Percentiles rank a stretch among this genome's conserved stretches.
Conservation (phyloP, 805 yeast genomes). For the Clavispora asparagi region DNA sequence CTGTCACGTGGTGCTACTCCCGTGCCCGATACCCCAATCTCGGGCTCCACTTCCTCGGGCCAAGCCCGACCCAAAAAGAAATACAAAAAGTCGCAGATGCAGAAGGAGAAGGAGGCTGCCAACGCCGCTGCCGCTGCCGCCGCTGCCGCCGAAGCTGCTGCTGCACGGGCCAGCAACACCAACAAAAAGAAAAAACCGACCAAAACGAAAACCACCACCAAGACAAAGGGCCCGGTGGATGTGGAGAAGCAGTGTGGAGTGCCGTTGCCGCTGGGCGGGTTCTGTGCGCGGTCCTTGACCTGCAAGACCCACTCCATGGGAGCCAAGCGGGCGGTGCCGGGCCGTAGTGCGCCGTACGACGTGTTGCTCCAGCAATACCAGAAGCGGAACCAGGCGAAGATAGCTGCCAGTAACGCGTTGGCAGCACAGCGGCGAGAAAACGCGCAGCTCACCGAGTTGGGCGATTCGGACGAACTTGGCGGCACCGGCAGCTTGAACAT, state of each 20-base stretch:
- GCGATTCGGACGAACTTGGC: slow-evolving; percentile 14
- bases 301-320: slow-evolving; percentile 99
- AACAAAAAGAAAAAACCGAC: slow-evolving; percentile 29
- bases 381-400: slow-evolving; percentile 84
- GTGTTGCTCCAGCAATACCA: slow-evolving; percentile 83
- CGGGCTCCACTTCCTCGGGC: slow-evolving; percentile 11
- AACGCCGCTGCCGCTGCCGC: slow-evolving; percentile 44
- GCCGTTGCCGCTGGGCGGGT: slow-evolving; percentile 86
- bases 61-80: slow-evolving; percentile 35
- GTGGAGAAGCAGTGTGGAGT: slow-evolving; percentile 97
- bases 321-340: slow-evolving; percentile 91
- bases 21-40: slow-evolving; percentile 24
- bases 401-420: slow-evolving; percentile 76
- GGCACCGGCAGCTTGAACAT: slow-evolving; percentile 35
- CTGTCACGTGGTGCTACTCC: slow-evolving; percentile 37
- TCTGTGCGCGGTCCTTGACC: slow-evolving; percentile 91
- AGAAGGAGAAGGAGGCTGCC: slow-evolving; percentile 42
- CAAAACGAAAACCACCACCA: slow-evolving; percentile 39
- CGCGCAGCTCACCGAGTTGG: slow-evolving; percentile 34
- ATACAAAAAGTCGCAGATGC: slow-evolving; percentile 39
- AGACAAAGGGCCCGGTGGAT: slow-evolving; percentile 79
- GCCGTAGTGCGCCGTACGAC: slow-evolving; percentile 91
- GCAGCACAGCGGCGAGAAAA: slow-evolving; percentile 74
- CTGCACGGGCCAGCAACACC: slow-evolving; percentile 10
- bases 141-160: slow-evolving; percentile 26